Conservation (phyloP, 768 basidiomycete species). For the Solioccasus polychromus region DNA sequence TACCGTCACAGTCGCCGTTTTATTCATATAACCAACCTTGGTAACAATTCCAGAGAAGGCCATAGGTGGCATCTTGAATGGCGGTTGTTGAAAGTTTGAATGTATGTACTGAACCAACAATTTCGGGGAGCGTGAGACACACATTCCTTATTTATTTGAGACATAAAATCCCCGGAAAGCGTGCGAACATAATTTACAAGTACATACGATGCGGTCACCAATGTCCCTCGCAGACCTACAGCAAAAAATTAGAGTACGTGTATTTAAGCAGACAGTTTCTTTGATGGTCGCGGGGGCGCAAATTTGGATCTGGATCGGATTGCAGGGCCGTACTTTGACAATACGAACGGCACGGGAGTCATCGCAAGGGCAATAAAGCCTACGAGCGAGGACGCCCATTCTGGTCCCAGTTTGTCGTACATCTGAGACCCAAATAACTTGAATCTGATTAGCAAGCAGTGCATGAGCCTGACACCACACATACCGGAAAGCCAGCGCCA, state of each 20-base stretch:
- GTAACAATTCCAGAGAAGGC: constrained; percentile 71
- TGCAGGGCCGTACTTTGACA: constrained; percentile 42
- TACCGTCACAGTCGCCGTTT: constrained; percentile 82
- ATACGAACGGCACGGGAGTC: constrained; percentile 51
- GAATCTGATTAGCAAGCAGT: constrained; percentile 2
- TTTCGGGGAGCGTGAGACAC: constrained; percentile 4
- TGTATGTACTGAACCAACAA: too few species aligned
- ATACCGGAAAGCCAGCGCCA: constrained; percentile 47
- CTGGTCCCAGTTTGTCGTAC: constrained; percentile 47
- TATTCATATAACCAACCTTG: constrained; percentile 79
- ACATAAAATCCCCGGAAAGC: too few species aligned
- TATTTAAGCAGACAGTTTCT: constrained; percentile 10
- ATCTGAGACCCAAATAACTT: constrained; percentile 54
- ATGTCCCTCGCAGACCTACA: background rate
- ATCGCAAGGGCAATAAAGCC: constrained; percentile 50
- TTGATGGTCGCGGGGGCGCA: constrained; percentile 30
- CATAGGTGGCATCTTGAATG: constrained; percentile 68
- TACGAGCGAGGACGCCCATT: constrained; percentile 59
- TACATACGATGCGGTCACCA: too few species aligned
- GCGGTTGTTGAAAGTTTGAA: background rate
- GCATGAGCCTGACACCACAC: background rate
- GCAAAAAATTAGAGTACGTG: background rate
- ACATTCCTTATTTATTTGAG: constrained; percentile 1
- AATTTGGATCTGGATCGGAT: constrained; percentile 44
- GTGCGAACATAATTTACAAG: too few species aligned